These are phyloP conservation scores for Alternaria longipes DNA, from an alignment of 2,329 filamentous ascomycete species.

Conservation along the genomic window DNA sequence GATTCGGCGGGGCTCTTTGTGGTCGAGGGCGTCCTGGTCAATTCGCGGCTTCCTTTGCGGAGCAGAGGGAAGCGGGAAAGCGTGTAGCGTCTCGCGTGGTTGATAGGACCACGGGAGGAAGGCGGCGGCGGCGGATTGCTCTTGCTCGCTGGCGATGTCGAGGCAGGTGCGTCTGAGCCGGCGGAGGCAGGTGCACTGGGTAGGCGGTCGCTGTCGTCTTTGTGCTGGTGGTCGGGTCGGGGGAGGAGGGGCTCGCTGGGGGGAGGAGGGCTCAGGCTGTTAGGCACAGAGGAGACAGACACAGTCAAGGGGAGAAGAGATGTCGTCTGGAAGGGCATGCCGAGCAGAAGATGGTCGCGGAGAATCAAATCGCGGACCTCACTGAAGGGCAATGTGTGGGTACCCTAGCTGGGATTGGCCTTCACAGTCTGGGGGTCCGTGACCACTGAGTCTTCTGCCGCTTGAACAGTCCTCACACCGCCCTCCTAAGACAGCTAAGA, in stretches of 20 bases:
- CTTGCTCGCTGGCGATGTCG: constrained; percentile 8
- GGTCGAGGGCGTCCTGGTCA: constrained; percentile 24
- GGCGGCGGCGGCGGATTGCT: constrained; percentile 22
- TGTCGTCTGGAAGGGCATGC: constrained; percentile 46
- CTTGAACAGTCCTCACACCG: constrained; percentile 36
- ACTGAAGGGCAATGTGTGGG: constrained; percentile 46
- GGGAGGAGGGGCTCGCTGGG: constrained; percentile 8
- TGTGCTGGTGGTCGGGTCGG: constrained; percentile 11
- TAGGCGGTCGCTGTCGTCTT: constrained; percentile 2
- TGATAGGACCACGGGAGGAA: constrained; percentile 20
- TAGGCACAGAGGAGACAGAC: constrained; percentile 26
- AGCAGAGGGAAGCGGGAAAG: constrained; percentile 48
- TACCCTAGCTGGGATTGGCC: constrained; percentile 48
- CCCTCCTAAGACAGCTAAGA: constrained; percentile 41
- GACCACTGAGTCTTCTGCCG: constrained; percentile 37
- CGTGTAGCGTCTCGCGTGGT: constrained; percentile 38
- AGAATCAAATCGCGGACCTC: constrained; percentile 41
- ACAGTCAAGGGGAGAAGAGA: constrained; percentile 41
- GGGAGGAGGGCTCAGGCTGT: constrained; percentile 19
- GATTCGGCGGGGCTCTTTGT: constrained; percentile 33
- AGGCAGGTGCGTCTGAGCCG: constrained; percentile 17
- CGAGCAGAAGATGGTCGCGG: constrained; percentile 44
- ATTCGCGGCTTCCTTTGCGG: constrained; percentile 46
- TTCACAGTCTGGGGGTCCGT: constrained; percentile 31
- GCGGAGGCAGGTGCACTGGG: constrained; percentile 13